A percentile compares a stretch with the other conserved stretches of the same genome.
These are phyloP conservation scores for Acacia acuminata DNA, from an alignment of 306 rosid species.

Conservation along the genomic window DNA sequence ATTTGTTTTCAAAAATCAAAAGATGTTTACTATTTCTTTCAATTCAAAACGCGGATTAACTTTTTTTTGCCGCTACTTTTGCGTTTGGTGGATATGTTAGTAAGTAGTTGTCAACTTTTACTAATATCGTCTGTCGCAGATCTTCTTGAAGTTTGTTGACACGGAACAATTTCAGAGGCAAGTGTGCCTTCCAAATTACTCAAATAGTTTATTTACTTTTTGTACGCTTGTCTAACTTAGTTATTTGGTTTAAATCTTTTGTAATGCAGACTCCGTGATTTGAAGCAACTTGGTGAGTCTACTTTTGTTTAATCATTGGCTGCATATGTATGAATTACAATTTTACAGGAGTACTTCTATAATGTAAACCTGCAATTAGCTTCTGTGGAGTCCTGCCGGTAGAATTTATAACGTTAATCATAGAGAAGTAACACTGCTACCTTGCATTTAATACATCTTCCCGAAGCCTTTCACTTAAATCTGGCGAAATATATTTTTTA, in stretches of 20 bases:
- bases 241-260: neutral
- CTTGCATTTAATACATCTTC: neutral
- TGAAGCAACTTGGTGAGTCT: slow-evolving; percentile 56
- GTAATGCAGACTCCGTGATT: slow-evolving; percentile 52
- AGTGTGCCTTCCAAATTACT: slow-evolving; percentile 30
- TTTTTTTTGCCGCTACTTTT: neutral
- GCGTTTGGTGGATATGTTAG: slow-evolving; percentile 20
- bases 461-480: slow-evolving; percentile 4
- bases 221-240: neutral
- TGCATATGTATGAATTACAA: neutral
- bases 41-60: neutral
- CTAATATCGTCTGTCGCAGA: slow-evolving; percentile 37
- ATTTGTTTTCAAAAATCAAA: neutral
- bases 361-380: slow-evolving; percentile 2
- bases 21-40: slow-evolving; percentile 1
- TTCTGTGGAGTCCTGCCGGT: neutral
- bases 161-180: slow-evolving; percentile 60
- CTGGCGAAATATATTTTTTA: neutral
- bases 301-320: slow-evolving; percentile 9
- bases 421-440: neutral
- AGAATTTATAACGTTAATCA: neutral
- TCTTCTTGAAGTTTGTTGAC: slow-evolving; percentile 50
- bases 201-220: slow-evolving; percentile 8
- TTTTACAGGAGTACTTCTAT: neutral
- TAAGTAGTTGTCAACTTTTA: slow-evolving; percentile 14